Base-by-base conservation (phyloP, 345 rosid species). In the Clarkia xantiana region DNA sequence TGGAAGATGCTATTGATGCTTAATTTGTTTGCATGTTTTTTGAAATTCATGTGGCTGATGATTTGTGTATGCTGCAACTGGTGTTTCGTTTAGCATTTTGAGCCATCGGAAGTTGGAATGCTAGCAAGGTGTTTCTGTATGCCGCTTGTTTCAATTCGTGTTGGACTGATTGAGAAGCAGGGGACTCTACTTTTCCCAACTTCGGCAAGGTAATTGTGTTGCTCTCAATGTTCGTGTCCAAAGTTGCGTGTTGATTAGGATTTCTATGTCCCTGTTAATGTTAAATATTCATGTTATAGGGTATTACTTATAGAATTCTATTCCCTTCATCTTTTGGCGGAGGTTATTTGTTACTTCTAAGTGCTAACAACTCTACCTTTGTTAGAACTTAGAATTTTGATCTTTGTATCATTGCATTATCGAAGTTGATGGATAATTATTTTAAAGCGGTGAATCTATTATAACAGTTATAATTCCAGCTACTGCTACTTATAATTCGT, bases 41-140 rank as follows among this genome's bases (percentile, higher is more conserved):
- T n/a, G 11, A 14, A 15, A 14, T 44, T 38, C 11, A 4, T n/a
- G 38, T 39, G 47, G 45, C 29, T 18, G 22, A 41, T 8, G 53
- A 23, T 43, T 29, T 55, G 13, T 16, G 51, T 11, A 8, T 34
- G 46, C 49, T 9, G 15, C 44, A 18, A 23, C 43, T 43, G 13
- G 25, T 22, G 42, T 18, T 56, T 1, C 36, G 36, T 23, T 55
- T 69, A 87, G 99, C 84, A 87, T 58, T 87, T 93, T 22, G 94
- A 82, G 69, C 94, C 95, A 0, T 72, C 90, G 10, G 99, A 93
- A 56, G 87, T 93, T 47, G 93, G 94, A n/a, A 75, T 84, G 72
- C 65, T 93, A 22, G 94, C 96, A 0, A 78, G 96, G 67, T 93
- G 96, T 56, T 87, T 93, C 51, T 93, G 96, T 59, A 80, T 84